Evolutionary conservation across 257 asterid genomes (phyloP).

Genomic region (Ligustrum vulgare): DNA sequence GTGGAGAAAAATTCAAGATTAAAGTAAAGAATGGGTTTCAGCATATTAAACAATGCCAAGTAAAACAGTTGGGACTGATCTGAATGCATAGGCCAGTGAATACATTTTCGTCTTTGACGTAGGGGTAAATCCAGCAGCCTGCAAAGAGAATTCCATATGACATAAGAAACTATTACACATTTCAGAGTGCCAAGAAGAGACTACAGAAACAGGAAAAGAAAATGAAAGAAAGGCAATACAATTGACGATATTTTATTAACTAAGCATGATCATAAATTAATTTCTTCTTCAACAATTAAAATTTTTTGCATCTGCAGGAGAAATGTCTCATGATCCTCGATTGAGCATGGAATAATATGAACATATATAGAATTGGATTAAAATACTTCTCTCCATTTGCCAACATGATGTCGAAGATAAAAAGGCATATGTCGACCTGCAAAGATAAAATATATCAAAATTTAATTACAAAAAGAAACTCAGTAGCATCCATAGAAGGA

Average conservation of each 20-base stretch:
- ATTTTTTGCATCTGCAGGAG: not conserved
- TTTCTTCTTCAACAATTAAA: constrained; percentile 4
- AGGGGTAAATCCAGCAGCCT: constrained; percentile 78
- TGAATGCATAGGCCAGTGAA: constrained; percentile 24
- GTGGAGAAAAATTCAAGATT: constrained; percentile 26
- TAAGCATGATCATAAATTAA: not conserved
- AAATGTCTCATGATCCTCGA: not conserved
- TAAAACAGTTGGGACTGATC: constrained; percentile 15
- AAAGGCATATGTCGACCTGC: constrained; percentile 88
- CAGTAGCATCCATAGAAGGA: not conserved
- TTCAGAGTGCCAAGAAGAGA: not conserved
- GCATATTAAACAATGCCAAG: constrained; percentile 20
- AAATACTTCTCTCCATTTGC: constrained; percentile 65
- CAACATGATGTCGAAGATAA: constrained; percentile 84
- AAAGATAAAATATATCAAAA: constrained; percentile 29
- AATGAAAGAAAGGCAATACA: constrained; percentile 15
- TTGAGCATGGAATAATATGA: constrained; percentile 16
- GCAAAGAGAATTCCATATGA: constrained; percentile 33
- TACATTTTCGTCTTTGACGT: constrained; percentile 76
- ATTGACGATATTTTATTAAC: not conserved
- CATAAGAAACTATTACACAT: constrained; percentile 19
- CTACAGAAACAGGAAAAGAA: constrained; percentile 4
- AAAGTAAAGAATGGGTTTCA: constrained; percentile 11
- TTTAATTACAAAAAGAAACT: constrained; percentile 9
- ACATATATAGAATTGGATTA: constrained; percentile 27